These are phyloP conservation scores for Ascocoryne sarcoides DNA, from an alignment of 2,329 filamentous ascomycete genomes.

Conservation along the genomic window DNA sequence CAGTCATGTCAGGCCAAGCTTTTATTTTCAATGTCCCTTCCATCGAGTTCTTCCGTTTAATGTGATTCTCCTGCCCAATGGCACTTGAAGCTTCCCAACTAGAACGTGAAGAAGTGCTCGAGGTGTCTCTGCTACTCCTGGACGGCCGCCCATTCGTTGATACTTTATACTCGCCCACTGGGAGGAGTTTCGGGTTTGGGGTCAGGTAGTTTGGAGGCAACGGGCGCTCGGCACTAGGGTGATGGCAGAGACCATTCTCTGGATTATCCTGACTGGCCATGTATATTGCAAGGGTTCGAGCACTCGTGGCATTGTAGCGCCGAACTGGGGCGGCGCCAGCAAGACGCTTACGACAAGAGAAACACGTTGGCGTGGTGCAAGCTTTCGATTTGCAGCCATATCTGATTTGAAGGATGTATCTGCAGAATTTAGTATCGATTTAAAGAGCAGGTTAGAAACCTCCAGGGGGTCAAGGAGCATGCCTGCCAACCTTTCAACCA, in stretches of 20 bases:
- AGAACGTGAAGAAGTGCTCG: no score
- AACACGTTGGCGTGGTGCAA: slow-evolving; percentile 71
- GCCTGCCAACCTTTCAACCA: slow-evolving; percentile 54
- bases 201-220: neutral
- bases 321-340: slow-evolving; percentile 61
- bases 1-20: slow-evolving; percentile 2
- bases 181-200: neutral
- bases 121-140: neutral
- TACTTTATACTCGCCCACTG: neutral
- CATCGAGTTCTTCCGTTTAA: slow-evolving; percentile 2
- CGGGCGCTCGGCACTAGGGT: slow-evolving; percentile 15
- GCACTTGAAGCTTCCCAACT: neutral
- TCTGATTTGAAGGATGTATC: slow-evolving; percentile 74
- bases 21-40: slow-evolving; percentile 1
- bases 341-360: slow-evolving; percentile 64
- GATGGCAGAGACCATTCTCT: slow-evolving; percentile 56
- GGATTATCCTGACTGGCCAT: slow-evolving; percentile 74
- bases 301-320: slow-evolving; percentile 72
- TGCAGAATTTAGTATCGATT: slow-evolving; percentile 29
- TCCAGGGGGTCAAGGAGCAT: slow-evolving; percentile 7
- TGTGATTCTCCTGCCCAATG: neutral
- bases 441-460: slow-evolving; percentile 4
- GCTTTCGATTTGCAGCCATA: slow-evolving; percentile 63
- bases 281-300: slow-evolving; percentile 70
- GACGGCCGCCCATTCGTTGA: neutral